Evolutionary conservation across 2,329 filamentous ascomycete species (phyloP), one percentile per base, ranked within the genome.

Genomic region (Colletotrichum nymphaeae): DNA sequence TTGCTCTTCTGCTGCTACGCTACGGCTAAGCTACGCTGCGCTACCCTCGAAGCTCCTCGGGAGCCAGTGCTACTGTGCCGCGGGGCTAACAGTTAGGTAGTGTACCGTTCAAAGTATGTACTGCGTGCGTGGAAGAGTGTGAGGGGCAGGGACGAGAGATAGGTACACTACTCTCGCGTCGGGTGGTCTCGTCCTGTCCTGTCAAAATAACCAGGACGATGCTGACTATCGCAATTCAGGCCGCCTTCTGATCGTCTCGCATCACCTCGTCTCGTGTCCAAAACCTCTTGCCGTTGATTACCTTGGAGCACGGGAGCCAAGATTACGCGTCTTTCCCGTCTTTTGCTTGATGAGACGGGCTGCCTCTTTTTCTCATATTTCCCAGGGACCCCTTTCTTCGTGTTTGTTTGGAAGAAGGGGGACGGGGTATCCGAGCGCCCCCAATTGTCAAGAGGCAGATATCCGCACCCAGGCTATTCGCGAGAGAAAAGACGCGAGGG

Each of bases 1-100:
- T 55, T 63, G 59, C 53, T 59, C 58, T 53, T 72, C 57, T 69
- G 16, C 52, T 65, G 55, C 60, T 22, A 73, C 70, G 59, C 49
- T 69, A 60, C 49, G 67, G 42, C 42, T 49, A 49, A 19, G 42
- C 35, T 60, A 46, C 59, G 19, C 42, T 49, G 42, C 42, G 42
- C 37, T 26, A 66, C 19, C 49, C 16, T 26, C 37, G n/a, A 59
- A 67, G 63, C 64, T 72, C 66, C 68, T 60, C 68, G 69, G 69
- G 63, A 67, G 57, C 28, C 69, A 46, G 26, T 63, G 49, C 69
- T 46, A 52, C 35, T 26, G 57, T 35, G 12, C 46, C 68, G 46
- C 63, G 68, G 63, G 24, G 12, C 63, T 57, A 71, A 55, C 37
- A 49, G 57, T 22, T 52, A 52, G 58, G 16, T 57, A 49, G 42